Conservation (phyloP, 2,329 filamentous ascomycete species). For the Ophiocordyceps sinensis region DNA sequence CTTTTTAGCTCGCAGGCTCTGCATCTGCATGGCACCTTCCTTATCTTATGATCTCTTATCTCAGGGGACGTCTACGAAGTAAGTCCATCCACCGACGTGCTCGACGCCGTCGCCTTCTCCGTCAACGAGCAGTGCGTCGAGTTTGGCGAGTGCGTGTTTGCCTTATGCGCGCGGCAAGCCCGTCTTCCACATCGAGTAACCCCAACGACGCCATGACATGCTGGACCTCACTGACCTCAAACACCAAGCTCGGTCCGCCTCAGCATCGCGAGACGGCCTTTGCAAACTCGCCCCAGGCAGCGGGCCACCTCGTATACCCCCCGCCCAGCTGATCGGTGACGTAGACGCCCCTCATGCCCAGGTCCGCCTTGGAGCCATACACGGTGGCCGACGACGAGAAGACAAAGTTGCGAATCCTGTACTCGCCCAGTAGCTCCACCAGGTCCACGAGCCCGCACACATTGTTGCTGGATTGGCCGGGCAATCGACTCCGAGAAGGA, state of each 20-base stretch:
- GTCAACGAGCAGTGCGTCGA: conserved; percentile 58
- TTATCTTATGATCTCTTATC: too few species aligned
- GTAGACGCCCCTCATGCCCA: conserved; percentile 6
- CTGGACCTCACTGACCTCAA: neutral
- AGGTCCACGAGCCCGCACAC: conserved; percentile 49
- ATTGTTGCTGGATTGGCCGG: conserved; percentile 47
- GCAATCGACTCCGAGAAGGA: conserved; percentile 49
- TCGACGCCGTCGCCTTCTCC: conserved; percentile 43
- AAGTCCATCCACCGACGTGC: conserved; percentile 38
- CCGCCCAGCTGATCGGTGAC: conserved; percentile 8
- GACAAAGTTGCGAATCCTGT: conserved; percentile 49
- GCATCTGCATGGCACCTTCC: too few species aligned
- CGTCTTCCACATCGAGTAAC: conserved; percentile 64
- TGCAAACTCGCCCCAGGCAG: conserved; percentile 4
- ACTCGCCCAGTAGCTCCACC: conserved; percentile 38
- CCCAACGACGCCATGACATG: conserved; percentile 28
- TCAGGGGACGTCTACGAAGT: too few species aligned
- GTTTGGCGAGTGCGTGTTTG: conserved; percentile 45
- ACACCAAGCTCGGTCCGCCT: neutral
- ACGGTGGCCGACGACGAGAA: conserved; percentile 56
- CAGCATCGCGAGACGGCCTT: neutral
- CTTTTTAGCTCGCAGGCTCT: too few species aligned
- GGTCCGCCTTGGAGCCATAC: conserved; percentile 41
- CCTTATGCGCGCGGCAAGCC: conserved; percentile 46
- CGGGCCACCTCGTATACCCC: conserved; percentile 8